Base-by-base conservation (phyloP, 768 basidiomycete species). In the Pulveroboletus sp. region DNA sequence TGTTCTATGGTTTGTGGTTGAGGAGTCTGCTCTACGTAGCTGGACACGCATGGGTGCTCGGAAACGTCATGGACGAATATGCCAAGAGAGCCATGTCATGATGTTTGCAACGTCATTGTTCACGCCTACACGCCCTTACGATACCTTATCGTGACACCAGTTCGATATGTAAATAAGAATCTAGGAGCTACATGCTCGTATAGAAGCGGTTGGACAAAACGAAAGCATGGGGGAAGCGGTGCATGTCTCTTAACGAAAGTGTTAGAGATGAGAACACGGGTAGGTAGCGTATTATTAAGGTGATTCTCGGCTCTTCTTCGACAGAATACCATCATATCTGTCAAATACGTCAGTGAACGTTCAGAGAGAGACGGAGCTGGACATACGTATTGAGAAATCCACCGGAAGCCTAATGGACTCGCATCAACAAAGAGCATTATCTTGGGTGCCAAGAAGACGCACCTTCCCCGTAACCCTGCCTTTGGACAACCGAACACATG, bases 401-500 rank as follows among this genome's bases (percentile, higher is more conserved):
- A 96, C 59, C 93, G 85, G 89, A 95, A 93, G 51, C 87, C 86
- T 88, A 19, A 31, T 31, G 38, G 7, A 6, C 38, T 49, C 32
- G 27, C n/a, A 36, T 51, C 19, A 59, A 47, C 45, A 35, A 51
- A 30, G 17, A 30, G n/a, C 47, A 45, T 16, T 26, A 20, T 36
- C 27, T 19, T 22, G 39, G 30, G 24, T 2, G 24, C 19, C 11
- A 20, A 40, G 43, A 31, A 50, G 32, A 51, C 73, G 42, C 49
- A 83, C 94, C 95, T 75, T 98, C 95, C 52, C 93, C 95, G 68
- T 99, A 98, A 43, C 95, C 95, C 71, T 96, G 93, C 69, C 95
- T 81, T 80, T 95, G 93, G 48, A 99, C 96, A 49, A 99, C 96
- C 13, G 96, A 98, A 76, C 94, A 97, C 96, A 99, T 99, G 83